Percentiles rank a stretch among this genome's conserved stretches.
Evolutionary conservation across 2,329 filamentous ascomycete genomes (phyloP).

Genomic region (Erysiphe neolycopersici): DNA sequence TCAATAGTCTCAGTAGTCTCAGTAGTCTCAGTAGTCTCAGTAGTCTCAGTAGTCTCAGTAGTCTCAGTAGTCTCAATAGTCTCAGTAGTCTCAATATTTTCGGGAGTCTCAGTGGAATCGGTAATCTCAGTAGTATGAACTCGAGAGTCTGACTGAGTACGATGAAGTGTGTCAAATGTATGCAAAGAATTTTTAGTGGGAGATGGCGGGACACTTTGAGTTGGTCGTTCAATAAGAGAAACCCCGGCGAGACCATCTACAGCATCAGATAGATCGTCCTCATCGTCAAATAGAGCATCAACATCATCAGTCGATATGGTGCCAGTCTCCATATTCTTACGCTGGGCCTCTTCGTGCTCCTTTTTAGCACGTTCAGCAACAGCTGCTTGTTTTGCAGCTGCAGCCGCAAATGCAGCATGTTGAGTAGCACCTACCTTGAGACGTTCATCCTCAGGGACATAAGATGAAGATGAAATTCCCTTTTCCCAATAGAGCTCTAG

Average conservation of each 20-base stretch:
- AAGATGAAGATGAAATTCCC: slow-evolving; percentile 85
- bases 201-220: slow-evolving; percentile 84
- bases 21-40: slow-evolving; percentile 60
- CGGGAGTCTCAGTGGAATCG: slow-evolving; percentile 33
- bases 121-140: slow-evolving; percentile 22
- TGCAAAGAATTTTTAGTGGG: slow-evolving; percentile 49
- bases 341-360: slow-evolving; percentile 71
- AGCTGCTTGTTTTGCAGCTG: slow-evolving; percentile 55
- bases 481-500: slow-evolving; percentile 99
- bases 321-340: slow-evolving; percentile 81
- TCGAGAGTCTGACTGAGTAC: slow-evolving; percentile 85
- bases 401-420: slow-evolving; percentile 46
- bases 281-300: slow-evolving; percentile 86
- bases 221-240: slow-evolving; percentile 66
- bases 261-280: slow-evolving; percentile 55
- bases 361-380: slow-evolving; percentile 56
- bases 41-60: neutral
- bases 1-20: slow-evolving; percentile 74
- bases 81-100: slow-evolving; percentile 83
- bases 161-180: slow-evolving; percentile 44
- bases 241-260: slow-evolving; percentile 83
- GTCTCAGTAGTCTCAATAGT: slow-evolving; percentile 37
- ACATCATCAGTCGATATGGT: slow-evolving; percentile 84
- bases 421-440: slow-evolving; percentile 56
- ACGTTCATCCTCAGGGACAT: slow-evolving; percentile 87